Percentiles rank a stretch among this genome's conserved stretches.
phyloP scores from a whole-genome alignment of 371 early-diverging fungal species.

The Coemansia sp. region DNA sequence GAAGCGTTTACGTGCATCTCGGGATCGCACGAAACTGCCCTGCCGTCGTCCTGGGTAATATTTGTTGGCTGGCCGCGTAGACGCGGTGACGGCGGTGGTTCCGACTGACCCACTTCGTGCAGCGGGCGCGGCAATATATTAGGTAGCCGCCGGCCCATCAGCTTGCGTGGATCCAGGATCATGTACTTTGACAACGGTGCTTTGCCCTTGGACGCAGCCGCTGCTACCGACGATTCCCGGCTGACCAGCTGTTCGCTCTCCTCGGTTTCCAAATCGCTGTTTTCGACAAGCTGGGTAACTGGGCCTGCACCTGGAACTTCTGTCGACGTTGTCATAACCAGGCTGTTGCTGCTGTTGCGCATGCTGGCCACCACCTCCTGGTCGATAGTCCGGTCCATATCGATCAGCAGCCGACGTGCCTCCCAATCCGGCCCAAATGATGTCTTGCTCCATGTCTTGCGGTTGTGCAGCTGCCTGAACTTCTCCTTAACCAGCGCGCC shows the following conservation, averaged over 20 bases:
- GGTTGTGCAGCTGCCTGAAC: constrained; percentile 53
- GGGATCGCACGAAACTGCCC: too few relatives aligned
- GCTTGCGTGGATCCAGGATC: constrained; percentile 50
- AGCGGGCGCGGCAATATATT: constrained; percentile 25
- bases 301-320: too few relatives aligned
- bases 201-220: neutral
- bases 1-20: too few relatives aligned
- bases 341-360: neutral
- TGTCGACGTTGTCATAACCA: neutral
- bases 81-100: constrained; percentile 17
- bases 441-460: constrained; percentile 49
- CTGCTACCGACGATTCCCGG: neutral
- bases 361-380: constrained; percentile 28
- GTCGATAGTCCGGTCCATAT: constrained; percentile 43
- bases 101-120: constrained; percentile 6
- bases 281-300: too few relatives aligned
- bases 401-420: constrained; percentile 40
- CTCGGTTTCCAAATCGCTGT: neutral
- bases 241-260: neutral
- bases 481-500: constrained; percentile 68
- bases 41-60: too few relatives aligned
- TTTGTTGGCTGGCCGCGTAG: neutral
- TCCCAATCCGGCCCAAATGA: constrained; percentile 48
- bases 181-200: constrained; percentile 46
- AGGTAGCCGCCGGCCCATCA: constrained; percentile 48